Evolutionary conservation across 345 rosid species (phyloP).

Genomic region (Eucalyptus erythrocorys): DNA sequence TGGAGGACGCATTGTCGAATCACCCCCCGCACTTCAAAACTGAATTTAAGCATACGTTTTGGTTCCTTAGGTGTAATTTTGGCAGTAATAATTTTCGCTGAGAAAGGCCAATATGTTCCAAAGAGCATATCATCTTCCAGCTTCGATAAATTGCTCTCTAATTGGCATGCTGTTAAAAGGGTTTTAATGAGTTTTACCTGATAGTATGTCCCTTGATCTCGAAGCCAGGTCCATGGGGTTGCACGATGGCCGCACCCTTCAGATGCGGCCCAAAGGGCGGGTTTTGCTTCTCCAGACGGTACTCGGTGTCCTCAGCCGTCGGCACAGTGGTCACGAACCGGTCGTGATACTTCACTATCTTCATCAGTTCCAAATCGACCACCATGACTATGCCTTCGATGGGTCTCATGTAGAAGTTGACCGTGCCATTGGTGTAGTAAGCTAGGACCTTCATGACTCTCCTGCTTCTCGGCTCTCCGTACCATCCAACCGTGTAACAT

Average conservation of each 20-base stretch:
- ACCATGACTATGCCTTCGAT: neutral
- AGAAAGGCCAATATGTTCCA: no score
- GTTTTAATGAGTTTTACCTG: neutral
- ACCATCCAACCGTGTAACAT: conserved; percentile 61
- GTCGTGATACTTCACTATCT: neutral
- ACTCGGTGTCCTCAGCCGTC: conserved; percentile 49
- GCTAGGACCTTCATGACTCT: neutral
- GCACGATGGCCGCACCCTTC: neutral
- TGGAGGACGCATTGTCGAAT: no score
- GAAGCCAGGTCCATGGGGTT: neutral
- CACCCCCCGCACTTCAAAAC: no score
- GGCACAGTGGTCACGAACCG: conserved; percentile 27
- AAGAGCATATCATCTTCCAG: no score
- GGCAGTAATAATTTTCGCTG: no score
- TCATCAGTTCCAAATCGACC: neutral
- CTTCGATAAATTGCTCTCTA: no score
- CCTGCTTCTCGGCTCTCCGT: conserved; percentile 8
- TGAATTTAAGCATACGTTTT: no score
- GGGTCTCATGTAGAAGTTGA: neutral
- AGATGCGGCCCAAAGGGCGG: conserved; percentile 5
- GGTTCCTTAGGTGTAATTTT: no score
- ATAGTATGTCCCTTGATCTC: neutral
- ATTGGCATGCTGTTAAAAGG: neutral
- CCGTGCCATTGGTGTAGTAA: neutral
- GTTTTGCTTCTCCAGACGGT: conserved; percentile 13